Evolutionary conservation across 2,329 filamentous ascomycete species (phyloP).

Genomic region (Aspergillus eucalypticola): DNA sequence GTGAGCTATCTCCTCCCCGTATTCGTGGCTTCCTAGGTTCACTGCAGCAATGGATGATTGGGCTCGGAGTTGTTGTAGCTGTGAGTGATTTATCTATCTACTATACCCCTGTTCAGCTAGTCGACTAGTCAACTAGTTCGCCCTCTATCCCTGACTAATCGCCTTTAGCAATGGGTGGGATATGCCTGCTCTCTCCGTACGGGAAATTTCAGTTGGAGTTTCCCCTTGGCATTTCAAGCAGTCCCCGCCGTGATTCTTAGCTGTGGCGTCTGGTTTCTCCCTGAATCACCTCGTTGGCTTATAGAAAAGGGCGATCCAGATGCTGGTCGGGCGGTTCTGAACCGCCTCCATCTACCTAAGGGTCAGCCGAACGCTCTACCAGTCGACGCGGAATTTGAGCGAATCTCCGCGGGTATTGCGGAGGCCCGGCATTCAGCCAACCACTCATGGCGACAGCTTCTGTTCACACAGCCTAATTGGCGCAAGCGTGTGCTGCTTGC

Average conservation of each 20-base stretch:
- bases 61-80: conserved; percentile 46
- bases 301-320: conserved; percentile 38
- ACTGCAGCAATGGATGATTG: conserved; percentile 50
- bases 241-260: conserved; percentile 44
- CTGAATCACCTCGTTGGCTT: conserved; percentile 40
- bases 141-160: conserved; percentile 11
- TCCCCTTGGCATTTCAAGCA: conserved; percentile 38
- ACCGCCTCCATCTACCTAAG: conserved; percentile 23
- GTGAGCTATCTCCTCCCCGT: conserved; percentile 42
- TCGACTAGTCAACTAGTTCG: not conserved
- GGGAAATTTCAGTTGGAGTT: conserved; percentile 37
- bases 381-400: conserved; percentile 44
- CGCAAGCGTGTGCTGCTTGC: conserved; percentile 50
- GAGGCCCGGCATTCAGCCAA: conserved; percentile 38
- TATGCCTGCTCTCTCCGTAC: conserved; percentile 45
- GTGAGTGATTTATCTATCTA: conserved; percentile 20
- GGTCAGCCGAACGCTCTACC: conserved; percentile 31
- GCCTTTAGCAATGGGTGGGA: conserved; percentile 50
- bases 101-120: no score
- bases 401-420: conserved; percentile 45
- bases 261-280: conserved; percentile 35
- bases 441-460: conserved; percentile 43
- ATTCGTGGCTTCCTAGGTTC: conserved; percentile 44
- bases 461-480: conserved; percentile 48
- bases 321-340: conserved; percentile 37